Conservation (phyloP, 164 flowering plant genomes). For the Tinospora cordifolia region DNA sequence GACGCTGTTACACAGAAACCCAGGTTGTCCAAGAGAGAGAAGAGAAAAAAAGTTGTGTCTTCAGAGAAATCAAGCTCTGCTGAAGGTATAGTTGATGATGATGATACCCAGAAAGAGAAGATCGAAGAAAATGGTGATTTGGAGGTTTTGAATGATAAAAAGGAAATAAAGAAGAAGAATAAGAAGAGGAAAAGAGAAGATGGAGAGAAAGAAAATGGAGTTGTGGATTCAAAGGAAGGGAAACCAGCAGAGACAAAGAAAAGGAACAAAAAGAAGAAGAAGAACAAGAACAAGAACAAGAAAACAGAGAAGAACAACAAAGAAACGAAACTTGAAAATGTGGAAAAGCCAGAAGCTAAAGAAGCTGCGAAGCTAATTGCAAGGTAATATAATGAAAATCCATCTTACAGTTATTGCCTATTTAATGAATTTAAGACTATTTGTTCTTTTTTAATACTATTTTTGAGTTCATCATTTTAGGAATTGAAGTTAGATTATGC, state of each 20-base stretch:
- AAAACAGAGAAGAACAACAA: conserved; percentile 19
- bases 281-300: conserved; percentile 23
- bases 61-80: conserved; percentile 10
- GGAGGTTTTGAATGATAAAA: conserved; percentile 15
- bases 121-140: conserved; percentile 1
- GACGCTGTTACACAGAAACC: conserved; percentile 38
- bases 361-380: conserved; percentile 18
- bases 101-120: conserved; percentile 14
- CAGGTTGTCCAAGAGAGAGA: conserved; percentile 64
- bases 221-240: conserved; percentile 10
- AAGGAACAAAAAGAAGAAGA: conserved; percentile 13
- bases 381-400: conserved; percentile 21
- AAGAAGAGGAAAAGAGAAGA: conserved; percentile 24
- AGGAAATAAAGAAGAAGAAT: conserved; percentile 28
- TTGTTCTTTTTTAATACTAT: not conserved
- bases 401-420: not conserved
- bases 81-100: conserved; percentile 11
- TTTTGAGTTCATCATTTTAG: not conserved
- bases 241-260: conserved; percentile 11
- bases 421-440: not conserved
- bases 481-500: not conserved
- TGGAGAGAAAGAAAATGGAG: conserved; percentile 14
- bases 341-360: conserved; percentile 12
- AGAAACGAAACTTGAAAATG: conserved; percentile 8
- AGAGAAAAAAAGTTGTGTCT: conserved; percentile 33